Evolutionary conservation across 2,329 filamentous ascomycete species (phyloP).

Genomic region (Amauroascus niger): DNA sequence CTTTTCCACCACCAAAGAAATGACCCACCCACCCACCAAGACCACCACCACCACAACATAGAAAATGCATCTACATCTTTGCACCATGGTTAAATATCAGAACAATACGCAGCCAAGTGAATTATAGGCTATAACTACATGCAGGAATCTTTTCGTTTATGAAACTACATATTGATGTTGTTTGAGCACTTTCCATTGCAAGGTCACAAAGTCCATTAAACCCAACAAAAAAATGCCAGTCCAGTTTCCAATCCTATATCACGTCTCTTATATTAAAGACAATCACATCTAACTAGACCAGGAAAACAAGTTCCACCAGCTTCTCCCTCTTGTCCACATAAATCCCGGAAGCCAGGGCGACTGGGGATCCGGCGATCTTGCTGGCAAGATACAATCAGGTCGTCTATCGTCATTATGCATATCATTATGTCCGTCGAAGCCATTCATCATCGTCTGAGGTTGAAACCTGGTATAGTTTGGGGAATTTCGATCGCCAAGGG

Average conservation of each 20-base stretch:
- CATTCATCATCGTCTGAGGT: slow-evolving; percentile 1
- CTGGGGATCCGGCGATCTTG: background rate
- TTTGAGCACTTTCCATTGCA: no score
- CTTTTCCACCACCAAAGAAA: no score
- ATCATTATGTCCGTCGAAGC: slow-evolving; percentile 3
- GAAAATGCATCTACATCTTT: no score
- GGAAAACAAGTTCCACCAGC: slow-evolving; percentile 14
- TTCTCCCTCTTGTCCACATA: slow-evolving; percentile 4
- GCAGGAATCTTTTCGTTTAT: no score
- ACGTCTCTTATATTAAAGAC: background rate
- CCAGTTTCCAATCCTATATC: background rate
- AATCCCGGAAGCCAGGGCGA: background rate
- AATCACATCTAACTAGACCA: slow-evolving; percentile 8
- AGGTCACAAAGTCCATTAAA: background rate
- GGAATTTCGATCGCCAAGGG: background rate
- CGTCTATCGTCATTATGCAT: background rate
- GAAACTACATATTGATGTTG: no score
- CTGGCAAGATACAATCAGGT: background rate
- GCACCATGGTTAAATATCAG: no score
- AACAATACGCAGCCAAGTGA: no score
- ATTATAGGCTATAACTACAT: no score
- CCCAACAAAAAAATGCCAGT: background rate
- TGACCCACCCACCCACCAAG: no score
- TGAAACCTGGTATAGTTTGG: background rate
- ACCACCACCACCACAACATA: no score